Conservation (phyloP, 2,329 filamentous ascomycete species). For the Blumeriella jaapii region DNA sequence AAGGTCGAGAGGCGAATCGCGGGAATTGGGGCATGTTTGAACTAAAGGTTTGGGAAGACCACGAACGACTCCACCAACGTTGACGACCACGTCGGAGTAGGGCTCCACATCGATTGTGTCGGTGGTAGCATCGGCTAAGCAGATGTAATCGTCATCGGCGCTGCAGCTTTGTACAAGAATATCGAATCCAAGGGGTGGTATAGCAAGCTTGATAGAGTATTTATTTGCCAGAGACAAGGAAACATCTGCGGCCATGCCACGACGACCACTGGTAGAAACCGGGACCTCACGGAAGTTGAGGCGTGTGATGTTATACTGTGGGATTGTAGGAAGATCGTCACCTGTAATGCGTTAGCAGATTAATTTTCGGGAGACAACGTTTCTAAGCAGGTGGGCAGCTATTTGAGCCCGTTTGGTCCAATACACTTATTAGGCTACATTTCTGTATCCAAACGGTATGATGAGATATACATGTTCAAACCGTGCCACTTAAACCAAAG, state of each 20-base stretch:
- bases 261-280: slow-evolving; percentile 34
- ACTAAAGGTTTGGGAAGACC: slow-evolving; percentile 65
- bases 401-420: neutral
- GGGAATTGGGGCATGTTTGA: slow-evolving; percentile 60
- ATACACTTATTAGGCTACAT: slow-evolving; percentile 16
- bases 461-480: slow-evolving; percentile 7
- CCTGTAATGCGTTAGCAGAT: slow-evolving; percentile 32
- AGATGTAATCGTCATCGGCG: slow-evolving; percentile 58
- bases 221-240: slow-evolving; percentile 61
- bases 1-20: slow-evolving; percentile 72
- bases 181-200: slow-evolving; percentile 75
- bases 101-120: slow-evolving; percentile 56
- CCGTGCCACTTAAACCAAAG: slow-evolving; percentile 26
- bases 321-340: slow-evolving; percentile 62
- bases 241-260: slow-evolving; percentile 69
- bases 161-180: slow-evolving; percentile 76
- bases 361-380: neutral
- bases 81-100: slow-evolving; percentile 52
- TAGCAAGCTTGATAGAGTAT: slow-evolving; percentile 63
- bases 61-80: slow-evolving; percentile 60
- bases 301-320: slow-evolving; percentile 70
- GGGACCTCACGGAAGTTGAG: slow-evolving; percentile 67
- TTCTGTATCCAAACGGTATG: neutral
- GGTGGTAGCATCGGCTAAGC: slow-evolving; percentile 66
- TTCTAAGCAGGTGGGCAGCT: neutral